Conservation (phyloP, 2,329 filamentous ascomycete genomes). For the Sclerotinia sclerotiorum region DNA sequence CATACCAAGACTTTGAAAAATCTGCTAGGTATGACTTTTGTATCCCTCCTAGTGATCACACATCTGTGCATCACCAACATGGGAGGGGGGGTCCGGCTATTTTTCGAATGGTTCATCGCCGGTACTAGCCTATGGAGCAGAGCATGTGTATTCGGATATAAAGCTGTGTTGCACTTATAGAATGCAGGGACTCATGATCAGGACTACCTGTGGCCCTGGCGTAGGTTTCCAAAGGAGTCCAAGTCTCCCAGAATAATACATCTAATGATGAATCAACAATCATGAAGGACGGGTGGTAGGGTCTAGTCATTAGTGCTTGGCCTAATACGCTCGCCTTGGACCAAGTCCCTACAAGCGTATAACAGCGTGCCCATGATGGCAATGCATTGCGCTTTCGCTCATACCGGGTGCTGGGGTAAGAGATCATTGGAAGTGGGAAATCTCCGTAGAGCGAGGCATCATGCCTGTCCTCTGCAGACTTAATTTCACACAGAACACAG, state of each 20-base stretch:
- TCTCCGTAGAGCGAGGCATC: neutral
- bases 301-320: conserved; percentile 1
- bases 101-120: conserved; percentile 16
- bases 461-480: conserved; percentile 4
- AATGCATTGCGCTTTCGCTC: conserved; percentile 5
- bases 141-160: neutral
- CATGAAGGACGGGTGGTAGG: neutral
- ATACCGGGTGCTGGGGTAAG: neutral
- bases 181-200: conserved; percentile 16
- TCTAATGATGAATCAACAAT: neutral
- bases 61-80: conserved; percentile 15
- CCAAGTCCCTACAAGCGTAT: conserved; percentile 14
- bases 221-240: neutral
- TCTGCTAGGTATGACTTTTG: neutral
- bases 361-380: neutral
- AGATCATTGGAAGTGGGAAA: conserved; percentile 16
- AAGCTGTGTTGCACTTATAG: conserved; percentile 15
- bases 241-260: neutral
- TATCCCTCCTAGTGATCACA: conserved; percentile 9
- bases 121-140: neutral
- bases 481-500: conserved; percentile 1
- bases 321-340: conserved; percentile 2
- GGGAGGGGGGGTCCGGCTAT: neutral
- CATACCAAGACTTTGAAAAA: conserved; percentile 8
- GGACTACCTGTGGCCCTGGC: conserved; percentile 7